Evolutionary conservation across 495 filamentous ascomycete genomes (phyloP).

Genomic region (Paragyromitra xinjiangensis): DNA sequence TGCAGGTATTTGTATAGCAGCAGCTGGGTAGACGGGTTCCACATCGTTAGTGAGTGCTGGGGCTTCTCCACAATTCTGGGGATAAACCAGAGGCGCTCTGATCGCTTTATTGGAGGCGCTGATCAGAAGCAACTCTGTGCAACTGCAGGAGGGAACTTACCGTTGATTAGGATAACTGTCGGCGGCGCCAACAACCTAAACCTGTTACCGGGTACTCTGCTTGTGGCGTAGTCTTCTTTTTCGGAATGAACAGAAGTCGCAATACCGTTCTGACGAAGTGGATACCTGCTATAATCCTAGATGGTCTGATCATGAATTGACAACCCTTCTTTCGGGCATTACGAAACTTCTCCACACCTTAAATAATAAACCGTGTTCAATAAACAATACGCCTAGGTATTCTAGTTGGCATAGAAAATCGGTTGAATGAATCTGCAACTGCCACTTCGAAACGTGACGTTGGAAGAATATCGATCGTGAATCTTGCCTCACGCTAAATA

Average conservation of each 20-base stretch:
- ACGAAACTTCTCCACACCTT: not conserved
- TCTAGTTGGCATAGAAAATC: no score
- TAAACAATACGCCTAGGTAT: not conserved
- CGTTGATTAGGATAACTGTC: not conserved
- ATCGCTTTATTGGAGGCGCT: constrained; percentile 29
- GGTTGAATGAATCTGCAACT: no score
- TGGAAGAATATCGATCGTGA: not conserved
- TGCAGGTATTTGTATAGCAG: constrained; percentile 35
- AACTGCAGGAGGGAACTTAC: constrained; percentile 1
- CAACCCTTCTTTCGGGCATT: not conserved
- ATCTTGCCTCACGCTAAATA: not conserved
- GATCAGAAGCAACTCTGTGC: constrained; percentile 5
- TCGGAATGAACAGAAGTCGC: not conserved
- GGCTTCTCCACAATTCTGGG: constrained; percentile 19
- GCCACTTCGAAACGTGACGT: not conserved
- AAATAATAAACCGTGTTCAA: not conserved
- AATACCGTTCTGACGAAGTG: constrained; percentile 1
- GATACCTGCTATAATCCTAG: not conserved
- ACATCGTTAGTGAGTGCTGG: constrained; percentile 2
- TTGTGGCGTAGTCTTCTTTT: constrained; percentile 6
- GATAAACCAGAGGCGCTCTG: constrained; percentile 32
- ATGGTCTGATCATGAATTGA: not conserved
- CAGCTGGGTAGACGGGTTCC: not conserved
- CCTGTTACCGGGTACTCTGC: not conserved
- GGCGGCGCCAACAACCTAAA: not conserved